Base-by-base conservation (phyloP, 1,284 basidiomycete genomes). In the Cryptococcus sp. region DNA sequence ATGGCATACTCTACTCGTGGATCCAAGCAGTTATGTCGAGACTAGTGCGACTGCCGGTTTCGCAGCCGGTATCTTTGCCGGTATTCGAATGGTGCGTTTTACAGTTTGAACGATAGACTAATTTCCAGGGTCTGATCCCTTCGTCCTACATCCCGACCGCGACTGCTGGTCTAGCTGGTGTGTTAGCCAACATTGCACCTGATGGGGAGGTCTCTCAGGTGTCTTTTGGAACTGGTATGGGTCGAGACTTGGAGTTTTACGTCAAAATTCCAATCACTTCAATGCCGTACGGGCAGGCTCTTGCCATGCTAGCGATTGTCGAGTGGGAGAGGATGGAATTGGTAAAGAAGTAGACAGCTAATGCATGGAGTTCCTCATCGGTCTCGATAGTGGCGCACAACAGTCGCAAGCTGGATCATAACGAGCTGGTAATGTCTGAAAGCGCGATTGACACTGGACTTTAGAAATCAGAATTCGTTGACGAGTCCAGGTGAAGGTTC, bases 251-350 rank as follows among this genome's bases (percentile, higher is more conserved):
- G 32, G 79, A 83, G 52, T 80, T 78, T 48, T 83, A 83, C 68
- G 82, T 78, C 64, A 73, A 78, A 46, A 78, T 83, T 46, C 76
- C 78, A 18, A 71, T 83, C 62, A 85, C 83, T 9, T 79, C 80
- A 46, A 84, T 84, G 83, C 82, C 83, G 2, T 85, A 84, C 56
- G 82, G 83, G 7, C 82, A 84, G 63, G 82, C 82, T 50, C 66
- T 84, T 57, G 82, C 81, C 2, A 69, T 75, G 56, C 55, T 73
- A 7, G 73, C 74, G 1, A 57, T 76, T 32, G 74, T 74, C 11
- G 72, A 76, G 54, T 73, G 68, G 66, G 64, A 71, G 62, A 59
- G 70, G 37, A 50, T 66, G 48, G 50, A 60, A 37, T 21, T 43
- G 18, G 41, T 5, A 39, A 39, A 39, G 36, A 39, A 39, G 36